Evolutionary conservation across 331 rosid species (phyloP), one percentile per base, ranked within the genome.

Genomic region (Prunus yedoensis): DNA sequence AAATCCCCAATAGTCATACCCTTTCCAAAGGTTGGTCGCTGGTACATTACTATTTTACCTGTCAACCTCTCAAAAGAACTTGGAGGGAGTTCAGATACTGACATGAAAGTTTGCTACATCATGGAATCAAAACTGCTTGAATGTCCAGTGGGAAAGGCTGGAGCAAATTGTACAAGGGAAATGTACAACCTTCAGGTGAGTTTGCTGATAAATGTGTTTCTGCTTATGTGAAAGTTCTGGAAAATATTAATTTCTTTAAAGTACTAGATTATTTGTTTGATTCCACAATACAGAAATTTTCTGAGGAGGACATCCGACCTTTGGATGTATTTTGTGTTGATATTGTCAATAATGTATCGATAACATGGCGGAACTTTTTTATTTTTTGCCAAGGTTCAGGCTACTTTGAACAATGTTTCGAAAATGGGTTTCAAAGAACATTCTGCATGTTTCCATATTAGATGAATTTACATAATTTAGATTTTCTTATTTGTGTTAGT

Each of bases 91-190:
- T 78, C 10, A 61, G 81, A 76, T 66, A 71, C 78, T 62, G 71
- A 79, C 78, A 54, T 45, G 46, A 85, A 74, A 69, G 87, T 87
- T 85, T 95, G 99, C 84, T 90, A 87, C 76, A 83, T 92, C 12
- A 53, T 95, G 84, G 88, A 92, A 79, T 66, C 94, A 66, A 90
- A 84, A 79, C 82, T 92, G 80, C 86, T 77, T 77, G 92, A 83
- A 79, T 94, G 99, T 74, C 90, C 94, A 18, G 47, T 75, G 52
- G 99, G 96, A 47, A 92, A 87, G 86, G 90, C 97, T 16, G 99
- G 99, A 76, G 70, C 91, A n/a, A 92, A 89, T 79, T 94, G 99
- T 83, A 77, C 88, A 46, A 81, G 84, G 89, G 86, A 81, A 73
- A 83, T 83, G 83, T 83, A 86, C 83, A 28, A 23, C 63, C 97